Evolutionary conservation across 345 rosid genomes (phyloP).

Genomic region (Arabis alpina): DNA sequence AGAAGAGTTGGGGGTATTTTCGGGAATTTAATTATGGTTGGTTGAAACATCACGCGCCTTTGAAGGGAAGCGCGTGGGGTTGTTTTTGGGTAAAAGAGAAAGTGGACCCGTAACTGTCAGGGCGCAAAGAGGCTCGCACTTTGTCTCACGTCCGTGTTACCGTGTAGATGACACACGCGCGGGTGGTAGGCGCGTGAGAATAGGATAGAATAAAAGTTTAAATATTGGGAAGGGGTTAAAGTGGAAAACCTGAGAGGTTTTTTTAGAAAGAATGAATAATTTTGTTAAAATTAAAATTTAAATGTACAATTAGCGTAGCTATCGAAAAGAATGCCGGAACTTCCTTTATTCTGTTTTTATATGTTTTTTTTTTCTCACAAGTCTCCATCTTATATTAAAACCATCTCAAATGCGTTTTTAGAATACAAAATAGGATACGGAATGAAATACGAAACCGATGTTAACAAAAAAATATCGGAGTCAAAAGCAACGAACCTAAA

Average conservation of each 20-base stretch:
- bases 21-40: not conserved
- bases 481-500: too few relatives aligned
- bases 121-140: slow-evolving; percentile 48
- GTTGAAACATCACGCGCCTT: slow-evolving; percentile 35
- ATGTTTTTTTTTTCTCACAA: not conserved
- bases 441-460: too few relatives aligned
- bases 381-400: too few relatives aligned
- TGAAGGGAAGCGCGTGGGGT: slow-evolving; percentile 48
- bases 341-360: slow-evolving; percentile 25
- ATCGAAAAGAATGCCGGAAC: slow-evolving; percentile 40
- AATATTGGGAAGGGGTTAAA: slow-evolving; percentile 42
- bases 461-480: too few relatives aligned
- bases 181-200: slow-evolving; percentile 20
- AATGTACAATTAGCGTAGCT: slow-evolving; percentile 15
- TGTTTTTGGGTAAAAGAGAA: slow-evolving; percentile 26
- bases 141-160: slow-evolving; percentile 44
- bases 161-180: slow-evolving; percentile 21
- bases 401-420: too few relatives aligned
- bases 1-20: slow-evolving; percentile 31
- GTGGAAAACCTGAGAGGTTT: slow-evolving; percentile 26
- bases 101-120: slow-evolving; percentile 54
- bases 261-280: slow-evolving; percentile 15
- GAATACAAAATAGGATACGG: too few relatives aligned
- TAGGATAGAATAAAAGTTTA: slow-evolving; percentile 24
- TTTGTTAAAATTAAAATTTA: slow-evolving; percentile 5